Evolutionary conservation across 805 yeast genomes (phyloP).

Genomic region (Komagataella ulmi): DNA sequence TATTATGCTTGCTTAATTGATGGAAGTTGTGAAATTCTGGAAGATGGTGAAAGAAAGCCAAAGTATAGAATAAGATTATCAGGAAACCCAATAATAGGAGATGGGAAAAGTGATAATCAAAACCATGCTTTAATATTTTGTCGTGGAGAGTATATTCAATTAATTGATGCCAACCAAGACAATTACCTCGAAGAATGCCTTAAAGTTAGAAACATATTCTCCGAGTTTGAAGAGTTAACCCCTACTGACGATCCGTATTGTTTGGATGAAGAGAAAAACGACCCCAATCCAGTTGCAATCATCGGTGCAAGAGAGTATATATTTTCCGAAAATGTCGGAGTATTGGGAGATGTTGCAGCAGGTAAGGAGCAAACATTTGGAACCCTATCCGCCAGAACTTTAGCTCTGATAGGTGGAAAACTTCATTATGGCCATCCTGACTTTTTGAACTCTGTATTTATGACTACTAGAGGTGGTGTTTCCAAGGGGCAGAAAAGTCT

Average conservation of each 20-base stretch:
- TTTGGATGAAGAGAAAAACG: conserved; percentile 38
- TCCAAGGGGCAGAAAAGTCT: conserved; percentile 91
- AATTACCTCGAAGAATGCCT: conserved; percentile 90
- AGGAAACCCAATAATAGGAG: conserved; percentile 92
- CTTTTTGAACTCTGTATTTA: conserved; percentile 76
- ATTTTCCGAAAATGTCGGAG: conserved; percentile 85
- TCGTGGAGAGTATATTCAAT: conserved; percentile 91
- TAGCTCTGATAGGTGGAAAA: conserved; percentile 91
- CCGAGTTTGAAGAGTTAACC: conserved; percentile 70
- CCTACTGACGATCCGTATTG: conserved; percentile 19
- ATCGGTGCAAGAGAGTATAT: conserved; percentile 93
- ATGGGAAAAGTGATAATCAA: conserved; percentile 96
- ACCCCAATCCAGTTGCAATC: conserved; percentile 63
- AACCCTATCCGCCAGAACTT: conserved; percentile 82
- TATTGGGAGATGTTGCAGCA: conserved; percentile 92
- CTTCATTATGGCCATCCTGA: conserved; percentile 96
- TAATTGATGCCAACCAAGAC: conserved; percentile 93
- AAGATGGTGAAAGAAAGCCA: conserved; percentile 26
- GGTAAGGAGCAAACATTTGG: conserved; percentile 97
- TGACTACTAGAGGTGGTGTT: conserved; percentile 93
- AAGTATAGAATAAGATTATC: conserved; percentile 62
- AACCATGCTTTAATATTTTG: conserved; percentile 77
- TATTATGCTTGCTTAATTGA: conserved; percentile 57
- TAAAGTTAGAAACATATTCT: conserved; percentile 73
- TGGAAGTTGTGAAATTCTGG: conserved; percentile 31